Base-by-base conservation (phyloP, 2,329 filamentous ascomycete species). In the Aspergillus piperis region DNA sequence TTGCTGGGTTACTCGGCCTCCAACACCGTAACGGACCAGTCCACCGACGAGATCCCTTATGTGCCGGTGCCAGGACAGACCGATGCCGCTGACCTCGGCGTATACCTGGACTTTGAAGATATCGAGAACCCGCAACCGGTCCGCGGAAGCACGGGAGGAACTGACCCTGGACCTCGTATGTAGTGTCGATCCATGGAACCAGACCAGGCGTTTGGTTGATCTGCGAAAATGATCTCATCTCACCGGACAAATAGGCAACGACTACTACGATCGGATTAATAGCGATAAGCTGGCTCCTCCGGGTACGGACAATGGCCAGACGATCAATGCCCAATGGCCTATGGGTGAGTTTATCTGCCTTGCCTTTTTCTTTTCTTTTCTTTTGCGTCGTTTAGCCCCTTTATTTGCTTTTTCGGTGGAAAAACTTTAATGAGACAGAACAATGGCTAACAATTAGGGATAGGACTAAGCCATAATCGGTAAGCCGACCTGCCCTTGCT, bases 281-380 rank as follows among this genome's bases (percentile, higher is more conserved):
- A 81, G 83, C 5, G 84, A 87, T 64, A 72, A 81, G 15, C 80
- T 80, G 41, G 83, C 83, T 1, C 82, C 84, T 0, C 85, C 84
- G 0, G 79, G 76, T 0, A 84, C 83, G 0, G 85, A 87, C 64
- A 56, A 68, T 32, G 74, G 73, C 0, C 59, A 69, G 50, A 76
- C 74, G 0, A 74, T 76, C 66, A 75, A 61, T 80, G 84, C 60
- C 63, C 79, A 65, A 72, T 87, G 85, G 84, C 82, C 83, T 0
- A 73, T 87, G 64, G 83, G 82, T 57, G 64, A 63, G 68, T 62
- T 11, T 25, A 13, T 0, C 3, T 15, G 5, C 8, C 19, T 5
- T 17, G 3, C 4, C 23, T 30, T 30, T 30, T 30, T 17, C 19
- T 30, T 56, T 36, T 36, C 32, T 36, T 36, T 36, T 13, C 11